Conservation (phyloP, 1,139 yeast species). For the Nakaseomyces sp. region DNA sequence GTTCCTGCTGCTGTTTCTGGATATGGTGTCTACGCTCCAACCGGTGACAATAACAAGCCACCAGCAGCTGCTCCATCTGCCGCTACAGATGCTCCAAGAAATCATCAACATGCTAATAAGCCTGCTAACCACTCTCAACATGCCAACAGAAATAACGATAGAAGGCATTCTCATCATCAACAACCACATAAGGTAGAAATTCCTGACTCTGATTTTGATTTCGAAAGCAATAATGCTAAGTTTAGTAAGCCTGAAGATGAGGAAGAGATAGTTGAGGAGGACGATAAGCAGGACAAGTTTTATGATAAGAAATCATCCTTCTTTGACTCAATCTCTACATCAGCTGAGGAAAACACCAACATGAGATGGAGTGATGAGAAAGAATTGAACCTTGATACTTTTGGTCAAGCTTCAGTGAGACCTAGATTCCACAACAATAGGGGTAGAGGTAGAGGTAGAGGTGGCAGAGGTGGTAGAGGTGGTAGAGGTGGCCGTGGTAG, state of each 20-base stretch:
- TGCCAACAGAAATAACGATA: background rate
- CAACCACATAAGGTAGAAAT: constrained; percentile 22
- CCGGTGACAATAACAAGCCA: constrained; percentile 4
- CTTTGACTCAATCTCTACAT: constrained; percentile 68
- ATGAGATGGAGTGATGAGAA: constrained; percentile 61
- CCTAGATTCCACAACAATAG: constrained; percentile 29
- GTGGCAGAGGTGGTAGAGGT: constrained; percentile 31
- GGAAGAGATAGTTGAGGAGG: constrained; percentile 9
- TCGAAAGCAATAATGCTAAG: constrained; percentile 61
- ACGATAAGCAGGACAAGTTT: constrained; percentile 27
- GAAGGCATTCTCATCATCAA: constrained; percentile 7
- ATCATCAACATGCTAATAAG: background rate
- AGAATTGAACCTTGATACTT: constrained; percentile 49
- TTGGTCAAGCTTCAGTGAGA: constrained; percentile 44
- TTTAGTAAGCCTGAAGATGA: constrained; percentile 31
- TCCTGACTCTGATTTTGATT: constrained; percentile 49
- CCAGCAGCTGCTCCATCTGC: constrained; percentile 3
- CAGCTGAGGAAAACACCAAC: constrained; percentile 34
- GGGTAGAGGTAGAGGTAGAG: constrained; percentile 33
- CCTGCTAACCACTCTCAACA: background rate
- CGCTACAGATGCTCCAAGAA: background rate
- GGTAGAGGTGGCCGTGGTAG: constrained; percentile 12
- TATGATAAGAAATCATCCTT: constrained; percentile 70
- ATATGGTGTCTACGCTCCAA: constrained; percentile 31
- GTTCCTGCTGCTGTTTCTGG: constrained; percentile 32